phyloP scores from a whole-genome alignment of 768 basidiomycete genomes.

The Xerocomellus chrysenteron region DNA sequence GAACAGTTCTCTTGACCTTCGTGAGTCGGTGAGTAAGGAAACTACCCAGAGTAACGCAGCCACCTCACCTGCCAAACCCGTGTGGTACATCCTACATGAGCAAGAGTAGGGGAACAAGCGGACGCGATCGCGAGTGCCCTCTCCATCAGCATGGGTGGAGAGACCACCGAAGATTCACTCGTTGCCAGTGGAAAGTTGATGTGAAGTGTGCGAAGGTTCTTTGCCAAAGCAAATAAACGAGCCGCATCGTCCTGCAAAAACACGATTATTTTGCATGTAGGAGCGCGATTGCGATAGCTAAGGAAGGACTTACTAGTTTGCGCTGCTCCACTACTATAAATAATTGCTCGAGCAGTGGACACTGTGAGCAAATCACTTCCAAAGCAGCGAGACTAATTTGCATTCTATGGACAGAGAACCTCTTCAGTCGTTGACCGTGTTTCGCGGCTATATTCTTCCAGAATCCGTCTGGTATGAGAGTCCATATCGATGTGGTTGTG shows the following conservation, averaged over 20 bases:
- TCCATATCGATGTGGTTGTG: conserved; percentile 40
- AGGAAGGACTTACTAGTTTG: conserved; percentile 40
- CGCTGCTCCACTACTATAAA: conserved; percentile 56
- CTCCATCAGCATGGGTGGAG: conserved; percentile 20
- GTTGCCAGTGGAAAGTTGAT: conserved; percentile 46
- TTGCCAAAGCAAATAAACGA: conserved; percentile 43
- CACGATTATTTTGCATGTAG: not conserved
- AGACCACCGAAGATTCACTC: conserved; percentile 18
- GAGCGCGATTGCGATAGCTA: not conserved
- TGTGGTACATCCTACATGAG: conserved; percentile 66
- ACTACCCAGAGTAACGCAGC: not conserved
- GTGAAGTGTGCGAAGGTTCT: conserved; percentile 55
- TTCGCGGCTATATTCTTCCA: conserved; percentile 47
- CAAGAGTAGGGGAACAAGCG: conserved; percentile 50
- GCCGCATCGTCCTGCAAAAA: conserved; percentile 18
- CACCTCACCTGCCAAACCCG: conserved; percentile 64
- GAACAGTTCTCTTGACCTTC: conserved; percentile 48
- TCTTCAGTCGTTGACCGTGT: conserved; percentile 52
- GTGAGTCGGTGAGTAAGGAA: conserved; percentile 3
- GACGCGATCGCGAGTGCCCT: conserved; percentile 47
- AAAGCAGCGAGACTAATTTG: conserved; percentile 51
- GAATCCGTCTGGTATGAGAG: conserved; percentile 44
- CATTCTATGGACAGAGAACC: conserved; percentile 67
- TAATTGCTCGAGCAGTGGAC: conserved; percentile 55
- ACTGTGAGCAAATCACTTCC: conserved; percentile 52